Evolutionary conservation across 1,284 basidiomycete species (phyloP).

Genomic region (Cutaneotrichosporon curvatum): DNA sequence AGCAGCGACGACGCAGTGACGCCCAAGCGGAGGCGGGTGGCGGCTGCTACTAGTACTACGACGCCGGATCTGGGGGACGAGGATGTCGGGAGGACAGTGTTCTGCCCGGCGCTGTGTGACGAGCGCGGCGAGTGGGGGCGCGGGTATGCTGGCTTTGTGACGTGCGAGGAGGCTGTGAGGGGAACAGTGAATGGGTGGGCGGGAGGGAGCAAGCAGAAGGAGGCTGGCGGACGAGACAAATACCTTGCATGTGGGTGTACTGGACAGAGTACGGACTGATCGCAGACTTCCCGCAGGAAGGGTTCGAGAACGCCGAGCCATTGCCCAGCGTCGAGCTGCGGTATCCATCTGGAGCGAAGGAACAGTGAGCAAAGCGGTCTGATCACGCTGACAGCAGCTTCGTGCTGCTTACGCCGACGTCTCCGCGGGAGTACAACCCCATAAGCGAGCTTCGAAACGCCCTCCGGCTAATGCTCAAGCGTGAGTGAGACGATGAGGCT

Average conservation of each 20-base stretch:
- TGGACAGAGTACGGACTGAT: constrained; percentile 2
- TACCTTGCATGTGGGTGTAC: constrained; percentile 16
- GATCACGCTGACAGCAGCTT: constrained; percentile 29
- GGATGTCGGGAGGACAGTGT: constrained; percentile 20
- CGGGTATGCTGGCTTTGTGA: constrained; percentile 37
- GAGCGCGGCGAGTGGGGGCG: constrained; percentile 35
- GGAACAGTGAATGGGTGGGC: constrained; percentile 28
- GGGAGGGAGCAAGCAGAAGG: constrained; percentile 17
- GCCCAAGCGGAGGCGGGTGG: constrained; percentile 12
- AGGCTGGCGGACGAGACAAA: constrained; percentile 9
- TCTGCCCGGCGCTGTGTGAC: constrained; percentile 28
- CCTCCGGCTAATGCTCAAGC: constrained; percentile 34
- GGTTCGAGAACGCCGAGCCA: constrained; percentile 36
- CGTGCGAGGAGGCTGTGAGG: constrained; percentile 29
- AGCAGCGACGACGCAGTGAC: constrained; percentile 21
- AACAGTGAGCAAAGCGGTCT: constrained; percentile 29
- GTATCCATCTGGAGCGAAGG: constrained; percentile 45
- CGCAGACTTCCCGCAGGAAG: constrained; percentile 42
- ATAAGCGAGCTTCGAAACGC: constrained; percentile 44
- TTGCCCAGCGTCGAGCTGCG: constrained; percentile 42
- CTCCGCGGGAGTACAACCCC: constrained; percentile 46
- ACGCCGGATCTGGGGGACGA: constrained; percentile 14
- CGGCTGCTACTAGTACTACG: constrained; percentile 2
- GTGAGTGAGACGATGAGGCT: constrained; percentile 20
- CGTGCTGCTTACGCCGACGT: constrained; percentile 37